Evolutionary conservation across 2,329 filamentous ascomycete genomes (phyloP).

Genomic region (Penicillium sp.): DNA sequence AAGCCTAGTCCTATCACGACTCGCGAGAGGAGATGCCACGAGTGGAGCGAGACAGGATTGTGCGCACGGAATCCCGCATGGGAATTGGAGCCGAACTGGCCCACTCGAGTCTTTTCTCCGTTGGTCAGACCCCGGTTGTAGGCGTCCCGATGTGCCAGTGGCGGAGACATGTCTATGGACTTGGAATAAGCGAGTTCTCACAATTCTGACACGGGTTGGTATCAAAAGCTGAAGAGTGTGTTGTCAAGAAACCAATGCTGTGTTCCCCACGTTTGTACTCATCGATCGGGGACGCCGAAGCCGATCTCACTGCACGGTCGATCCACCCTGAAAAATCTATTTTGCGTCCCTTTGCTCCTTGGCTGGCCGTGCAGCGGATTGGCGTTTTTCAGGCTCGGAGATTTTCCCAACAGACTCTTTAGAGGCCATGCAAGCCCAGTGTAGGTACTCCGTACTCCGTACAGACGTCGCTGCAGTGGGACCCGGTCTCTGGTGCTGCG

Average conservation of each 20-base stretch:
- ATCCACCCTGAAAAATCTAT: slow-evolving; percentile 9
- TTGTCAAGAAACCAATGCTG: slow-evolving; percentile 4
- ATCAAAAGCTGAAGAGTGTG: not conserved
- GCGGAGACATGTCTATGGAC: slow-evolving; percentile 5
- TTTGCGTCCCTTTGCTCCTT: slow-evolving; percentile 6
- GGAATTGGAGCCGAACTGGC: slow-evolving; percentile 6
- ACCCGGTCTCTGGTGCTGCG: no score
- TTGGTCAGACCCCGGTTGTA: not conserved
- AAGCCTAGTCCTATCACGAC: slow-evolving; percentile 16
- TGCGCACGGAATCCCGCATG: slow-evolving; percentile 17
- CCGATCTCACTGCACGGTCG: slow-evolving; percentile 18
- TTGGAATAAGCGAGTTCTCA: not conserved
- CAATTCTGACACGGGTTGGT: no score
- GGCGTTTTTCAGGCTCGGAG: slow-evolving; percentile 12
- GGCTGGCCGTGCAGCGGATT: not conserved
- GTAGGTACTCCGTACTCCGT: no score
- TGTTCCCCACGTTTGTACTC: slow-evolving; percentile 15
- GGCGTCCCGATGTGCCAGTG: slow-evolving; percentile 1
- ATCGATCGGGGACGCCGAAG: slow-evolving; percentile 24
- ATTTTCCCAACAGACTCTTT: slow-evolving; percentile 17
- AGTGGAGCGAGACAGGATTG: slow-evolving; percentile 3
- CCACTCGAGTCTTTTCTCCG: slow-evolving; percentile 9
- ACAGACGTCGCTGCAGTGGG: not conserved
- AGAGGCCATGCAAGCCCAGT: slow-evolving; percentile 6
- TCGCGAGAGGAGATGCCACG: not conserved